Conservation (phyloP, 2,329 filamentous ascomycete genomes). For the Cylindrodendrum hubeiense region DNA sequence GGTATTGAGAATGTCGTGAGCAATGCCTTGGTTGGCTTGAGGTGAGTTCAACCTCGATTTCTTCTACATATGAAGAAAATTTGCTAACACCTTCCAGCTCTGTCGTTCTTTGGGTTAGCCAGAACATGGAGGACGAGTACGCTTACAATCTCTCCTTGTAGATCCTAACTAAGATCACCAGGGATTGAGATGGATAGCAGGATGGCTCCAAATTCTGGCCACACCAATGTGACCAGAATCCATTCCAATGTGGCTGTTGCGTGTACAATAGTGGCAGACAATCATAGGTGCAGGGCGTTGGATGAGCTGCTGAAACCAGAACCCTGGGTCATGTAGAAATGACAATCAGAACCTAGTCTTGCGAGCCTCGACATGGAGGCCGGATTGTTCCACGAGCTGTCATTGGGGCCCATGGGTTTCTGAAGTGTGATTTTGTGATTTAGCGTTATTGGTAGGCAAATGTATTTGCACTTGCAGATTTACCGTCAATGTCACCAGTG, state of each 20-base stretch:
- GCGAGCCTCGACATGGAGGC: background rate
- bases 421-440: slow-evolving; percentile 19
- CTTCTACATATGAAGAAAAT: background rate
- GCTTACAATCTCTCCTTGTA: slow-evolving; percentile 75
- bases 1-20: slow-evolving; percentile 75
- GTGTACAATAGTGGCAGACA: slow-evolving; percentile 35
- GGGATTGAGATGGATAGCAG: slow-evolving; percentile 12
- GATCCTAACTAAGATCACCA: slow-evolving; percentile 24
- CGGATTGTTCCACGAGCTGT: slow-evolving; percentile 1
- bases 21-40: slow-evolving; percentile 73
- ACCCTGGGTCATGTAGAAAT: background rate
- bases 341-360: background rate
- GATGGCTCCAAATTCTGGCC: slow-evolving; percentile 1
- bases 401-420: background rate
- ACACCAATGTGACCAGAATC: slow-evolving; percentile 19
- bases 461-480: background rate
- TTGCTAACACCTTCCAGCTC: slow-evolving; percentile 57
- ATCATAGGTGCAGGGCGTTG: slow-evolving; percentile 1
- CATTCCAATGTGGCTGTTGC: background rate
- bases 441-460: slow-evolving; percentile 24
- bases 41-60: slow-evolving; percentile 53
- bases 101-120: slow-evolving; percentile 75
- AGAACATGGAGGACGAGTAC: slow-evolving; percentile 81
- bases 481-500: background rate
- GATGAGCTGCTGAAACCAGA: slow-evolving; percentile 13